These are phyloP conservation scores for Amanita polypyramis DNA, from an alignment of 768 basidiomycete species.

Conservation along the genomic window DNA sequence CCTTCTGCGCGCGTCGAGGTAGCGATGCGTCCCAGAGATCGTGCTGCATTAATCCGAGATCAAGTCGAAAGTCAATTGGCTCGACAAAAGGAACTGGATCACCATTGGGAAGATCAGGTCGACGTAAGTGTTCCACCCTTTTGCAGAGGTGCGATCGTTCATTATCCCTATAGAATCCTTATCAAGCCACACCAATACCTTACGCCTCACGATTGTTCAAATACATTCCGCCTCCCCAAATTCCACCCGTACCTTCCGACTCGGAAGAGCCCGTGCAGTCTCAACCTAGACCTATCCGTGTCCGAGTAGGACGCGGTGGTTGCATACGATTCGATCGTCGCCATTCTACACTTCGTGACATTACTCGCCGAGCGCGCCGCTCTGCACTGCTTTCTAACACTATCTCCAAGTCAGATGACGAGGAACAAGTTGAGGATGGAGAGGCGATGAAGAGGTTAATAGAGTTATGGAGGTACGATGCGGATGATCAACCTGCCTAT, in stretches of 20 bases:
- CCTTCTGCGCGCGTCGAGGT: conserved; percentile 35
- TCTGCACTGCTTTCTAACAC: conserved; percentile 17
- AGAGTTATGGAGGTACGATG: conserved; percentile 62
- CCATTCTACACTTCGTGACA: conserved; percentile 18
- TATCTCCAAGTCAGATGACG: conserved; percentile 11
- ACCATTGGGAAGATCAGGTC: conserved; percentile 79
- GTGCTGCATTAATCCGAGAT: conserved; percentile 45
- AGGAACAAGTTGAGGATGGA: conserved; percentile 22
- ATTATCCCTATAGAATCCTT: conserved; percentile 41
- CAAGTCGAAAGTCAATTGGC: conserved; percentile 53
- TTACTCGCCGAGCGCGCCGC: conserved; percentile 15
- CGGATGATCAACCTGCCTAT: conserved; percentile 46
- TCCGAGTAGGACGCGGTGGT: conserved; percentile 79
- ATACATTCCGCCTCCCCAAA: conserved; percentile 33
- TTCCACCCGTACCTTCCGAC: conserved; percentile 18
- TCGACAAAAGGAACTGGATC: conserved; percentile 61
- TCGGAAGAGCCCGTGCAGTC: conserved; percentile 19
- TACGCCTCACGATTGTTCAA: conserved; percentile 61
- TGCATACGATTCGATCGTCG: conserved; percentile 69
- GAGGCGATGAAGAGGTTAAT: conserved; percentile 26
- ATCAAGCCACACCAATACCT: conserved; percentile 51
- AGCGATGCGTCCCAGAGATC: conserved; percentile 54
- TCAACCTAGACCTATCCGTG: conserved; percentile 43
- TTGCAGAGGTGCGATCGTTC: background rate
- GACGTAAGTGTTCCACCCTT: conserved; percentile 42